Conservation (phyloP, 176 grass and related monocot genomes). For the Elaeis guineensis region DNA sequence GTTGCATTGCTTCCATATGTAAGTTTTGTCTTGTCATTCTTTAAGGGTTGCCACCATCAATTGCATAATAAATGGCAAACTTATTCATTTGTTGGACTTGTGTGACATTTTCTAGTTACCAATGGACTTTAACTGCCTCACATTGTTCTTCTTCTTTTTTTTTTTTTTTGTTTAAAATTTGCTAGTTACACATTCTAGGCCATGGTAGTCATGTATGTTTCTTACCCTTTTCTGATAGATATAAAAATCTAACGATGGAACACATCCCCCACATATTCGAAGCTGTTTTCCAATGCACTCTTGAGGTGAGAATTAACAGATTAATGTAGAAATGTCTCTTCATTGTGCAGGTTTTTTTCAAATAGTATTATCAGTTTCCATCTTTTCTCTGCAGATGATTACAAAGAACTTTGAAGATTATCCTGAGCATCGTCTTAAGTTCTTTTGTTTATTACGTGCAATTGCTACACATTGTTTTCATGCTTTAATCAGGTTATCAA, state of each 20-base stretch:
- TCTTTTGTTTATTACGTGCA: slow-evolving; percentile 88
- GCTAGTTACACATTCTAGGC: too few relatives aligned
- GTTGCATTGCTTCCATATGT: too few relatives aligned
- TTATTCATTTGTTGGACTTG: too few relatives aligned
- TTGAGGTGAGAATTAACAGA: slow-evolving; percentile 49
- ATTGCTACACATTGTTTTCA: slow-evolving; percentile 99
- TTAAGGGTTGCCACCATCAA: too few relatives aligned
- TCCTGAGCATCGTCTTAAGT: slow-evolving; percentile 95
- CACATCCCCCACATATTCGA: slow-evolving; percentile 87
- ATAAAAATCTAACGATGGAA: slow-evolving; percentile 87
- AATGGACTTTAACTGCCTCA: too few relatives aligned
- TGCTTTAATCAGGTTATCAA: slow-evolving; percentile 90
- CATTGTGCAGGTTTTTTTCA: not conserved
- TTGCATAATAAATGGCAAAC: too few relatives aligned
- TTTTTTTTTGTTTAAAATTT: too few relatives aligned
- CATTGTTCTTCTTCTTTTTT: too few relatives aligned
- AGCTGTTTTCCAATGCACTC: slow-evolving; percentile 96
- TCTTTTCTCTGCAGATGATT: slow-evolving; percentile 66
- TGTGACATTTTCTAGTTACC: too few relatives aligned
- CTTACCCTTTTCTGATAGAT: slow-evolving; percentile 26
- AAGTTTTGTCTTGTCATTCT: too few relatives aligned
- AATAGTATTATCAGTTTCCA: slow-evolving; percentile 2
- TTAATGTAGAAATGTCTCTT: not conserved
- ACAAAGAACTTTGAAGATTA: slow-evolving; percentile 99
- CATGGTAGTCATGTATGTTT: too few relatives aligned